A percentile compares a stretch with the other conserved stretches of the same genome.
These are phyloP conservation scores for Nyctanthes arbortristis DNA, from an alignment of 257 asterid species.

Conservation along the genomic window DNA sequence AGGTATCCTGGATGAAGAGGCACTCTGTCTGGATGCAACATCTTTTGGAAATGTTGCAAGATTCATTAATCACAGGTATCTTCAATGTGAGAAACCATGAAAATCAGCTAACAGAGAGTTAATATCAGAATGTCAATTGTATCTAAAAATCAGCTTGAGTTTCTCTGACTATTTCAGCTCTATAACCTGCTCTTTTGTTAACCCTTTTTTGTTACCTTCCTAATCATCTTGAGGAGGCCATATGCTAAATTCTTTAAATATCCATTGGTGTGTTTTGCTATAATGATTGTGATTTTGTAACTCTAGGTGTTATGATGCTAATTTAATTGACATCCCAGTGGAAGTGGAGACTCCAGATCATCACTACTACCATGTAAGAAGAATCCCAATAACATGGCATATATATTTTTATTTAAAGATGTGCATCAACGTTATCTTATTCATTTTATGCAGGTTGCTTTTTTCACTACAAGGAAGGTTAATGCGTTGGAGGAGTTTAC, in stretches of 20 bases:
- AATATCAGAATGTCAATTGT: background rate
- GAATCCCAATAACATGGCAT: background rate
- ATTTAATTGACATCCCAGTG: constrained; percentile 64
- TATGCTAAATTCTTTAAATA: background rate
- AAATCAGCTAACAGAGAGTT: no score
- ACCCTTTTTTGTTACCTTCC: background rate
- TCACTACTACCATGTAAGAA: constrained; percentile 62
- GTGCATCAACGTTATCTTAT: background rate
- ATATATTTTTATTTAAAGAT: background rate
- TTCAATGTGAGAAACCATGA: background rate
- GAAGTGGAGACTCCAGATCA: constrained; percentile 69
- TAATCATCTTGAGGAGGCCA: background rate
- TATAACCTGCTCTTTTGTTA: background rate
- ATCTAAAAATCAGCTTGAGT: background rate
- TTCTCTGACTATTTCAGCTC: background rate
- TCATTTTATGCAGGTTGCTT: constrained; percentile 50
- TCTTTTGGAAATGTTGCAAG: constrained; percentile 59
- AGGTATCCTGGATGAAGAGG: constrained; percentile 52
- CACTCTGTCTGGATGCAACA: constrained; percentile 58
- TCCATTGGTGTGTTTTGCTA: background rate
- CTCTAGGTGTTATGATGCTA: constrained; percentile 62
- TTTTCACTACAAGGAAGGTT: constrained; percentile 57
- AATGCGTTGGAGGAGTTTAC: constrained; percentile 62
- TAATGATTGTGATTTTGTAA: background rate
- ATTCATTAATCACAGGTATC: constrained; percentile 63